Evolutionary conservation across 495 filamentous ascomycete species (phyloP), one percentile per base, ranked within the genome.

Genomic region (Talaromyces nanjingensis): DNA sequence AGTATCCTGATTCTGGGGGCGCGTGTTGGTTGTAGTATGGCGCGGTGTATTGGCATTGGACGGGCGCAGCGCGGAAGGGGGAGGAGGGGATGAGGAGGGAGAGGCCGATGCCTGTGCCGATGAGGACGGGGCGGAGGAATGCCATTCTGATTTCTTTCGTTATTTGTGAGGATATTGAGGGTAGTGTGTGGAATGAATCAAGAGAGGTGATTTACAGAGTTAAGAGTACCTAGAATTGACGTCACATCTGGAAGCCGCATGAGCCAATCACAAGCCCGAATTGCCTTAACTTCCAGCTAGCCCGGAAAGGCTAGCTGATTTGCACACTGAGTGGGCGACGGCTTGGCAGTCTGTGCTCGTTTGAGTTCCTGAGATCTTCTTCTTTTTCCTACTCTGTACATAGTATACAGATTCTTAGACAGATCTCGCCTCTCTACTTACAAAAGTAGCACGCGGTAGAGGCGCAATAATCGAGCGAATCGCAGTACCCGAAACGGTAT

Each of bases 41-140:
- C 6, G 73, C 65, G 29, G 63, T 63, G 64, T 76, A 81, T 60
- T 79, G 72, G 65, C 75, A 78, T 71, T 72, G 76, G 25, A 79
- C 69, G 16, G 77, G 77, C 49, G 70, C 27, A 18, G 73, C 60
- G 64, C 74, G 75, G 67, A 79, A 74, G 66, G 77, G 77, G 12
- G 73, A 77, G 29, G 71, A 65, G 0, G 74, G 72, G 62, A 73
- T 70, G 6, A 77, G 68, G 63, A 79, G 65, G 62, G 77, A 70
- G 60, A 82, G 67, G 65, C 78, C 76, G 61, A 83, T 68, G 34
- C 78, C 75, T 24, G 76, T 68, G 45, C 74, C 72, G 60, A 77
- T 65, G 54, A 74, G 27, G 53, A 56, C 61, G 47, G 67, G 34
- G 31, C 72, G 77, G 16, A 67, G 59, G 49, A 71, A 68, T 34